These are phyloP conservation scores for Leccinum fibrillosum DNA, from an alignment of 768 basidiomycete genomes.

Conservation along the genomic window DNA sequence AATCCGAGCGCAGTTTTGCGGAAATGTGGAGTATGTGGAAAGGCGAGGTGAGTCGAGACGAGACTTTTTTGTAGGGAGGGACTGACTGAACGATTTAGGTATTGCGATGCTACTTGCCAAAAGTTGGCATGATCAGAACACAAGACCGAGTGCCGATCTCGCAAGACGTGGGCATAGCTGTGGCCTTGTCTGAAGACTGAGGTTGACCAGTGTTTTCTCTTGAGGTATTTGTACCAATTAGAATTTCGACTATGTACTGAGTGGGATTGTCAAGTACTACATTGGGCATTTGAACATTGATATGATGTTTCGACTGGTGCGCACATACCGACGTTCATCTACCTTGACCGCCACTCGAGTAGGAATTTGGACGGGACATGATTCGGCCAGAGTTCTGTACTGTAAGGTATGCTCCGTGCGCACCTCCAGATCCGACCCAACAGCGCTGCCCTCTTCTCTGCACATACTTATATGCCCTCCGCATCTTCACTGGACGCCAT, in stretches of 20 bases:
- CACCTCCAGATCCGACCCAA: neutral
- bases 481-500: too few species aligned
- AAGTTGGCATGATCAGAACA: slow-evolving; percentile 16
- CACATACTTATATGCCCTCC: too few species aligned
- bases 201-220: neutral
- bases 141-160: slow-evolving; percentile 6
- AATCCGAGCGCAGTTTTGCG: slow-evolving; percentile 57
- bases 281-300: neutral
- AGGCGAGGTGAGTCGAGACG: slow-evolving; percentile 33
- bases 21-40: slow-evolving; percentile 47
- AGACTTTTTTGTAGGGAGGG: neutral
- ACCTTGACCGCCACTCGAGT: neutral
- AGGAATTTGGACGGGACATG: too few species aligned
- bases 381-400: neutral
- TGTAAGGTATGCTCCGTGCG: neutral
- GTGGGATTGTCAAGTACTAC: neutral
- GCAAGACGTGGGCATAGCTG: neutral
- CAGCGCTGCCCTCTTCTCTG: neutral
- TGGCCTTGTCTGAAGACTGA: neutral
- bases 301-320: neutral
- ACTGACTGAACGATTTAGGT: neutral
- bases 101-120: slow-evolving; percentile 17
- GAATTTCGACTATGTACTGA: neutral
- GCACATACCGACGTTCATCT: neutral
- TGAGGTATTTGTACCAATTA: too few species aligned